Evolutionary conservation across 148 eudicot species (phyloP), one percentile per base, ranked within the genome.

Genomic region (Polygonum aviculare): DNA sequence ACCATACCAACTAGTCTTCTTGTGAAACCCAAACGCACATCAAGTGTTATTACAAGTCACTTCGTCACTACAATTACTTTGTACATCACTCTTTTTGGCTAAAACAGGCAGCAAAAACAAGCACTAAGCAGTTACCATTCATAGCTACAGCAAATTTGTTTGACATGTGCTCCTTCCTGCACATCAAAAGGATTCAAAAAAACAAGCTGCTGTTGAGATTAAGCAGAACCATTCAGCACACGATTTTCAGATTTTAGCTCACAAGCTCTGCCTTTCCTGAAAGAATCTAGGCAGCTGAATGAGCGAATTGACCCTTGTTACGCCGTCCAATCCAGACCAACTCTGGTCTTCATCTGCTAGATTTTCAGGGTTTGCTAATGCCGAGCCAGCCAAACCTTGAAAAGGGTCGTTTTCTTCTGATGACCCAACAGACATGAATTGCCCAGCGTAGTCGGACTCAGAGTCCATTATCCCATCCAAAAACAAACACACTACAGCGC

Each of bases 261-360:
- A 78, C 10, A 80, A 63, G 50, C 80, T 82, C 16, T 85, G 92
- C 77, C 77, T 84, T 78, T 90, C 98, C 69, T 86, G 88, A 0
- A 97, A 90, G 74, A 90, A 95, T 84, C 97, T 90, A 51, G 98
- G 97, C 74, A 95, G 97, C 71, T 95, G 98, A 83, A 95, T 96
- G 26, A 95, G 86, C 5, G 97, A 95, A 81, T 95, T 92, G 41
- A 95, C 98, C 14, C 96, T 85, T 36, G 98, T 92, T 18, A 92
- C 93, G 4, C 98, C 98, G 83, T 95, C 97, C 86, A 95, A 85
- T 67, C 97, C 96, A 0, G 93, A 89, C 98, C 98, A 95, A 63
- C 86, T 84, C 85, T 91, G 88, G 74, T 93, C 96, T 72, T 87
- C 91, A 1, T 78, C 47, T 14, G 19, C 77, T 39, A 22, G 75